Evolutionary conservation across 2,329 filamentous ascomycete species (phyloP), one percentile per base, ranked within the genome.

Genomic region (Hymenoscyphus scutula): DNA sequence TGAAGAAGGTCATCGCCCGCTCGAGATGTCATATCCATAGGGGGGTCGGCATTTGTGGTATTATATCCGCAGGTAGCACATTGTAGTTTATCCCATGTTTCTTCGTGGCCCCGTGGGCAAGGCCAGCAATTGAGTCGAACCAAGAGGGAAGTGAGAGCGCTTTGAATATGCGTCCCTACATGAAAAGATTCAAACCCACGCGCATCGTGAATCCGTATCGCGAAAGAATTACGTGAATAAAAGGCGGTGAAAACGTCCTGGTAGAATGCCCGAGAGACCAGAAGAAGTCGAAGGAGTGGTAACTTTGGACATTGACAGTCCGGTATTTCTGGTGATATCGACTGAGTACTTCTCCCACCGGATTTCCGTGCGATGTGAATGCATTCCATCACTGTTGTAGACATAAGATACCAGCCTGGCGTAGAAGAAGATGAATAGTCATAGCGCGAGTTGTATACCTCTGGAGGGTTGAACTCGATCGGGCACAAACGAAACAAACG

Each of bases 111-210:
- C 3, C 58, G 58, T 27, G 45, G 45, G 58, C 58, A 60, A 5
- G 58, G 58, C 58, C 58, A 60, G 41, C 15, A 60, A 8, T 60
- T 60, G 58, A 60, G 58, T 60, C 58, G 45, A 53, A 60, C 51
- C 41, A 60, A 60, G n/a, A 60, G 58, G 38, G 58, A 60, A 60
- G 58, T 58, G 23, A 30, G 13, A 32, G 38, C 34, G 4, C 25
- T 17, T 54, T 54, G 53, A 54, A 54, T 45, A 38, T 25, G 37
- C 25, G 23, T 38, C 25, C 38, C 25, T 6, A 30, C 25, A 45
- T 58, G 56, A 51, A n/a, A 27, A 58, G 38, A 29, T 11, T 53
- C 61, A 27, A 19, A 68, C 5, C 25, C 53, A 13, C 25, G 13
- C 4, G 53, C 53, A 54, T 32, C 25, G 23, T 54, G 25, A 25